Evolutionary conservation across 1,139 yeast species (phyloP), one percentile per base, ranked within the genome.

Genomic region (Sugiyamaella castrensis): DNA sequence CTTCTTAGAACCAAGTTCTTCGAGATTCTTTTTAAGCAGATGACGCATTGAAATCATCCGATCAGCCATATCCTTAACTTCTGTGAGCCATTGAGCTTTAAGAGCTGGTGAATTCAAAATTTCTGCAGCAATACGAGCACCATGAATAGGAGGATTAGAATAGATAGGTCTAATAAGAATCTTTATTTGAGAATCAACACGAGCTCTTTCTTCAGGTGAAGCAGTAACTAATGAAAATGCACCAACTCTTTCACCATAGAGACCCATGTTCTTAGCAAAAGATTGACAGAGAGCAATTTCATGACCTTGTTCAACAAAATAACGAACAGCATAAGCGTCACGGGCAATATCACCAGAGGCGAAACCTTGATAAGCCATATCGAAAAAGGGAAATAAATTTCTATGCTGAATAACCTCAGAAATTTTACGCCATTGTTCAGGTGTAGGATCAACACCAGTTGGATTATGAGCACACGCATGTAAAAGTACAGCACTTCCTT

Each of bases 381-480:
- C 98, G 63, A 92, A 87, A 66, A 91, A 72, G 46, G 95, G 95
- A 68, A 87, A 80, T 66, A 88, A 91, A 50, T 77, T 74, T 64
- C 81, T 79, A 59, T 74, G 71, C 53, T 79, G 73, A 54, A 87
- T 71, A 34, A 81, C 83, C 45, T 77, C 75, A 47, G 86, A 74
- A 46, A 92, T 83, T 65, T 76, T 70, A 46, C 74, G 75, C 98
- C 98, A 91, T 70, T 92, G 91, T 57, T 82, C 94, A 49, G 75
- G 72, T 28, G 87, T 82, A 59, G 95, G 95, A 71, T 92, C 98
- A 68, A 91, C 82, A 57, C 98, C 98, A 31, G 98, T 92, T 55
- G 98, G 98, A 72, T 92, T 92, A 72, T 92, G 98, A 54, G 98
- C 96, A 69, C 98, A 89, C 16, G 97, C 92, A 68, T 92, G 98